Evolutionary conservation across 495 filamentous ascomycete genomes (phyloP), one percentile per base, ranked within the genome.

Genomic region (Lophium mytilinum): DNA sequence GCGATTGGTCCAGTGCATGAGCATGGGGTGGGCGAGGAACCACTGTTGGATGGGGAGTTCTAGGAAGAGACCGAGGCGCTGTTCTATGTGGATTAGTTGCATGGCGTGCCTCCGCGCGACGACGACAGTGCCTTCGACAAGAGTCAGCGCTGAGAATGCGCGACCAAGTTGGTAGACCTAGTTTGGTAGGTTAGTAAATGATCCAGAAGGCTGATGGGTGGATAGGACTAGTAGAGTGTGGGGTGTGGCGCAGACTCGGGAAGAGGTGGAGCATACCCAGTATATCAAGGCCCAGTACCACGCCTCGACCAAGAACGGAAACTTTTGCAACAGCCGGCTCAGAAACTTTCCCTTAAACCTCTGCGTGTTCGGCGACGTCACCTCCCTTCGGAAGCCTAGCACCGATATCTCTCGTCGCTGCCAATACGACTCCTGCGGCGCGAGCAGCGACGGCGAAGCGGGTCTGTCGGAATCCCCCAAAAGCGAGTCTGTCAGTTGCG

Each of bases 281-380:
- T 83, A 84, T 42, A 83, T 78, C 66, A 84, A 67, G 5, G 81
- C 82, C 88, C 88, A 91, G 62, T 92, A 91, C 76, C 85, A 90
- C 63, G 84, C 84, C 69, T 92, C 88, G 19, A 85, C 80, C 30
- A 91, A 67, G 62, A 92, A 92, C 10, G 88, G 88, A 51, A 87
- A 80, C 58, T 80, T 83, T 37, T 77, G 72, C 7, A 92, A 73
- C 19, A 89, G 55, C 1, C 82, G 71, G 68, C 79, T 82, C 34
- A 83, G 66, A 11, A 81, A 65, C 37, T 77, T 72, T 30, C 76
- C 71, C 55, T 76, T 73, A 52, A 83, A 84, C 7, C 76, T 68
- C 14, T 62, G 64, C 1, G 79, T 83, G 57, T 82, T 79, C 12
- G 81, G 81, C n/a, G 78, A 76, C 9, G 68, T 69, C n/a, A 82